Base-by-base conservation (phyloP, 179 eudicot genomes). In the Actinidia polygama region DNA sequence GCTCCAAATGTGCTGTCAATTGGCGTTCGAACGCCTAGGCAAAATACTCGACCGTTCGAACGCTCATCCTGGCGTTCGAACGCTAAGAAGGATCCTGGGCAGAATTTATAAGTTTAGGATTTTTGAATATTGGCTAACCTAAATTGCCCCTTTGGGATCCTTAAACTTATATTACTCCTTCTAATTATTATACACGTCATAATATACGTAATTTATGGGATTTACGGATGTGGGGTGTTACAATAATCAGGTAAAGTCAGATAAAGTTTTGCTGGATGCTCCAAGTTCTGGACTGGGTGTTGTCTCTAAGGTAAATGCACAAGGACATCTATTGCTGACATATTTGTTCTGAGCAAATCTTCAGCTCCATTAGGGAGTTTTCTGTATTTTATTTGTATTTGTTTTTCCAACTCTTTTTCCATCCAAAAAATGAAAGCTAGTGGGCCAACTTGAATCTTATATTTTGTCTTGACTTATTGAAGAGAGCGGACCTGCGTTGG, bases 401-500 rank as follows among this genome's bases (percentile, higher is more conserved):
- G 26, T 14, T 30, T 74, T 74, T 57, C 24, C 26, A 21, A 12
- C 72, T 0, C 9, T 73, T 58, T n/a, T 47, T 44, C n/a, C 24
- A 12, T 14, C 44, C 15, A 26, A 50, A 50, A 68, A 47, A 19
- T 72, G 19, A 72, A n/a, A 57, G 55, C 67, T 55, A 53, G 23
- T 9, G 15, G 58, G 54, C 51, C 51, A 51, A 11, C 47, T 77
- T 19, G 26, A 49, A n/a, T 73, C 74, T 78, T 70, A 47, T 79
- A n/a, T 73, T 44, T 77, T 26, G 19, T 51, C 54, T 72, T 68
- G 51, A 49, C 77, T 73, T 80, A 55, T 49, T 84, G 79, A 76
- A 96, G 99, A 93, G 99, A 84, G 95, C 99, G 30, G 99, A 96
- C 87, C 89, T 96, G 71, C 96, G 99, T 50, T 96, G 99, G 99